Evolutionary conservation across 1,139 yeast species (phyloP), one percentile per base, ranked within the genome.

Genomic region (Casaregolazyma lundiana): DNA sequence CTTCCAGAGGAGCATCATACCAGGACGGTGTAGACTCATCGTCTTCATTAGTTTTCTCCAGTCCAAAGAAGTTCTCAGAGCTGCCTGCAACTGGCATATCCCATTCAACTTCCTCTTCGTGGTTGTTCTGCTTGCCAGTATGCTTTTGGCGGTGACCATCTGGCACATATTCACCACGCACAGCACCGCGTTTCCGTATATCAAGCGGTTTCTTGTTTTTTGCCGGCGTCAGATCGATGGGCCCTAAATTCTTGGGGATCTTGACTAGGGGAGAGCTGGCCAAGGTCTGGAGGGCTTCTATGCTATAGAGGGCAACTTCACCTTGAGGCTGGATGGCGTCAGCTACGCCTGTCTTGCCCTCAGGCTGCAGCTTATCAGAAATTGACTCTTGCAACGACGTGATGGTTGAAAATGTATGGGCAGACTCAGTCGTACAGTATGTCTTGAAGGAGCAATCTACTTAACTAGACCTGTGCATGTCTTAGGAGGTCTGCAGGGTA

Each of bases 211-310:
- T 26, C 18, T 16, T 40, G 29, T 17, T 21, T 17, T 30, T 40
- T 2, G 46, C 34, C 26, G 47, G 32, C 11, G 41, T 37, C 3
- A 44, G 41, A n/a, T 49, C 48, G 37, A 50, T 46, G 6, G 41
- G 13, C 19, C 39, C 36, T 26, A 52, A 20, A 8, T 40, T 43
- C 2, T 42, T 46, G 2, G 59, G 60, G 6, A 44, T 45, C 34
- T 35, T 44, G 19, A 56, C 57, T 44, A 56, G 30, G 15, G 59
- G 60, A 17, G 59, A 55, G 15, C 48, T 43, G 15, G 53, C 45
- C 38, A 56, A 48, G 26, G 35, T 53, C 35, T 48, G 30, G 36
- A 56, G 42, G 16, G 41, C 38, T 13, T 51, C 54, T 15, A 51
- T 41, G 9, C 52, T 32, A 44, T 55, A 55, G 6, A 21, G 30